Evolutionary conservation across 495 filamentous ascomycete species (phyloP).

Genomic region (Annulohypoxylon nitens): DNA sequence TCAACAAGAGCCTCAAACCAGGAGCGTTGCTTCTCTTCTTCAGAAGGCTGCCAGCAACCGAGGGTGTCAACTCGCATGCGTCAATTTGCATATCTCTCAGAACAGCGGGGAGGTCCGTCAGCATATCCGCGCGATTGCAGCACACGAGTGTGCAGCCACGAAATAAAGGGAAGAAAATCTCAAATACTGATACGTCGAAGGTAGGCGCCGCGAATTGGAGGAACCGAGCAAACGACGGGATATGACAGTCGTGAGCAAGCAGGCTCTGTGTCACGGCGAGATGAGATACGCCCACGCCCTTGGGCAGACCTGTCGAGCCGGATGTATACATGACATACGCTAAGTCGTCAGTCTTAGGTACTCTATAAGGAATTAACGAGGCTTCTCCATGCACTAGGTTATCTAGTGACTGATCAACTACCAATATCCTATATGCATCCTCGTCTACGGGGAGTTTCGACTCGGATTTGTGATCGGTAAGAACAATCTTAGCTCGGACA

Average conservation of each 20-base stretch:
- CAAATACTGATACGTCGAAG: conserved; percentile 90
- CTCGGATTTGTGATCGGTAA: conserved; percentile 61
- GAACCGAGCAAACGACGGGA: conserved; percentile 79
- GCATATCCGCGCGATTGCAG: conserved; percentile 71
- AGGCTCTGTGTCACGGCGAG: conserved; percentile 79
- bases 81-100: conserved; percentile 77
- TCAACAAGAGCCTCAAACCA: conserved; percentile 72
- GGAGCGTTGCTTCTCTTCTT: conserved; percentile 72
- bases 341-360: conserved; percentile 58
- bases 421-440: conserved; percentile 41
- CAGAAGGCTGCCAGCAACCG: conserved; percentile 78
- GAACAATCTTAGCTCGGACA: conserved; percentile 68
- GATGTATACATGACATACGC: conserved; percentile 95
- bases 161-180: conserved; percentile 85
- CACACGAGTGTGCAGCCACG: conserved; percentile 78
- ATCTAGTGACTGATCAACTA: conserved; percentile 42
- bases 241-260: conserved; percentile 79
- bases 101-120: conserved; percentile 75
- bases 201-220: conserved; percentile 89
- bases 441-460: conserved; percentile 46
- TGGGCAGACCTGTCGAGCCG: conserved; percentile 88
- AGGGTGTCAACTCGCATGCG: conserved; percentile 85
- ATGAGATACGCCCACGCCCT: conserved; percentile 86
- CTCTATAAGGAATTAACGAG: conserved; percentile 1
- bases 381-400: background rate